phyloP scores from a whole-genome alignment of 2,329 filamentous ascomycete species.

The Helminthosporium solani region DNA sequence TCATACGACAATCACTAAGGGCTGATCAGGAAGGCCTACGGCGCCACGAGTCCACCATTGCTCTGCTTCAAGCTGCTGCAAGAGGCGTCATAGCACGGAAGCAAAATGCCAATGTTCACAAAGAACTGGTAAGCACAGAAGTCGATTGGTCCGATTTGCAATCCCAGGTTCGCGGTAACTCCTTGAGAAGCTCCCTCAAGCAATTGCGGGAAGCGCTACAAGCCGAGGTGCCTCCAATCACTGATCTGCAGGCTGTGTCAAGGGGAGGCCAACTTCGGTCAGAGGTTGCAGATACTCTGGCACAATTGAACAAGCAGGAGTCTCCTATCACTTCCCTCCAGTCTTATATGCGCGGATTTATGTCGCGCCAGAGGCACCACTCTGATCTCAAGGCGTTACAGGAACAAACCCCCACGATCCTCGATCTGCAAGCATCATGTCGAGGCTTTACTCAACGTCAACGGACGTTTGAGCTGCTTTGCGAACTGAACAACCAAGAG shows the following conservation, averaged over 20 bases:
- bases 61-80: constrained; percentile 64
- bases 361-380: constrained; percentile 46
- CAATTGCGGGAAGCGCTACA: constrained; percentile 35
- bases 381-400: constrained; percentile 56
- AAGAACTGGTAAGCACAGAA: constrained; percentile 45
- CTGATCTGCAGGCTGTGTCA: constrained; percentile 45
- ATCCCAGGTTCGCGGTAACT: constrained; percentile 47
- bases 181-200: constrained; percentile 30
- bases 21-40: constrained; percentile 39
- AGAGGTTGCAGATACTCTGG: constrained; percentile 32
- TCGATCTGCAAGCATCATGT: constrained; percentile 64
- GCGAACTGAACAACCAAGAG: constrained; percentile 68
- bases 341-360: constrained; percentile 52
- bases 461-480: constrained; percentile 62
- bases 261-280: constrained; percentile 39
- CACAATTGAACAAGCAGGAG: constrained; percentile 49
- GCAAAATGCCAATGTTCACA: constrained; percentile 41
- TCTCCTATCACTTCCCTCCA: constrained; percentile 52
- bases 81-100: constrained; percentile 53
- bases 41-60: constrained; percentile 44
- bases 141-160: constrained; percentile 48
- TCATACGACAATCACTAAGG: constrained; percentile 41
- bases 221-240: constrained; percentile 54
- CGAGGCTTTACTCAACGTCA: constrained; percentile 67
- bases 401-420: constrained; percentile 58